A percentile compares a stretch with the other conserved stretches of the same genome.
Conservation (phyloP, 1,284 basidiomycete species). For the Kalmanozyma brasiliensis region DNA sequence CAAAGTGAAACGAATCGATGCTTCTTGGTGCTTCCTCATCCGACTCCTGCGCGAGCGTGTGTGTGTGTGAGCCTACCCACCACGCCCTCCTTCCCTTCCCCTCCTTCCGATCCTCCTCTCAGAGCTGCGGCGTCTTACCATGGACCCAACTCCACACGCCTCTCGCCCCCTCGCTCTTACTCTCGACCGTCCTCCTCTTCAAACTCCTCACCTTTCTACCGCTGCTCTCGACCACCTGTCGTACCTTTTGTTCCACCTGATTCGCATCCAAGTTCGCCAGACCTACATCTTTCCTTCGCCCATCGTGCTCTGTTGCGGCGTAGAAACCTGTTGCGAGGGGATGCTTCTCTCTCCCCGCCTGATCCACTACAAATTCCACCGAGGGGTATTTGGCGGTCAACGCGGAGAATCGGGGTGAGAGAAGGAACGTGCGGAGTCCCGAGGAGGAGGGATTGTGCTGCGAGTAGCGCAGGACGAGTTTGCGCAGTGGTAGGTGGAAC, state of each 20-base stretch:
- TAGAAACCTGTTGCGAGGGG: slow-evolving; percentile 30
- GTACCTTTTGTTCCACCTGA: slow-evolving; percentile 23
- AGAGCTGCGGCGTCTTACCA: slow-evolving; percentile 16
- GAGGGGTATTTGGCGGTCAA: slow-evolving; percentile 17
- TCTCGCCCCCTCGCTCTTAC: slow-evolving; percentile 19
- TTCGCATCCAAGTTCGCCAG: slow-evolving; percentile 27
- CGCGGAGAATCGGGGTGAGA: slow-evolving; percentile 4
- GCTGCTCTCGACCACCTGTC: slow-evolving; percentile 20
- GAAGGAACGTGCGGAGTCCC: slow-evolving; percentile 17
- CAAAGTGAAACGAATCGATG: too few species aligned
- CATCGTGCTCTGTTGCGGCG: neutral
- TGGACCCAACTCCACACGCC: slow-evolving; percentile 43
- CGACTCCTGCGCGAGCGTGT: too few species aligned
- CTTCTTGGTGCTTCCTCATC: too few species aligned
- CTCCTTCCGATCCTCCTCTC: too few species aligned
- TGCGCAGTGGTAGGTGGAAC: slow-evolving; percentile 35
- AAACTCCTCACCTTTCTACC: slow-evolving; percentile 25
- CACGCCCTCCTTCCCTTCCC: too few species aligned
- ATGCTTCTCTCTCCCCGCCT: slow-evolving; percentile 13
- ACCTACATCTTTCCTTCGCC: slow-evolving; percentile 29
- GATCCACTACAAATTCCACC: slow-evolving; percentile 35
- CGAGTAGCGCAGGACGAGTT: slow-evolving; percentile 41
- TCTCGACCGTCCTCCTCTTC: slow-evolving; percentile 28
- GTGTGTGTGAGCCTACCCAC: neutral
- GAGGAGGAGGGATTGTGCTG: slow-evolving; percentile 20